A percentile compares a stretch with the other conserved stretches of the same genome.
Conservation (phyloP, 768 basidiomycete genomes). For the Rossbeevera mucosa region DNA sequence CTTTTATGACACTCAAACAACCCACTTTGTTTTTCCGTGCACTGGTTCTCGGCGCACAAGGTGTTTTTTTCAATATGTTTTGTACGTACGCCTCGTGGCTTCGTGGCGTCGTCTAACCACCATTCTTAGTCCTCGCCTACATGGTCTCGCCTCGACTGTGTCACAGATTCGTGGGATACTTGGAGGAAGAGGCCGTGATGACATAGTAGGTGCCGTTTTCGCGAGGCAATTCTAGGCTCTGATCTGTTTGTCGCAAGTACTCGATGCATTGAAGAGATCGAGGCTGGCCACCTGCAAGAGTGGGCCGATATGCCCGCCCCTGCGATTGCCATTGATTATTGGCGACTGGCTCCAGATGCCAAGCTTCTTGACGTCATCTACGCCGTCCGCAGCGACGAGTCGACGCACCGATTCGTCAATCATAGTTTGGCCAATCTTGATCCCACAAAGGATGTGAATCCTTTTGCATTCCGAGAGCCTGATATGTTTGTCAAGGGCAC, state of each 20-base stretch:
- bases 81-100: slow-evolving; percentile 43
- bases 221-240: slow-evolving; percentile 18
- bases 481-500: slow-evolving; percentile 80
- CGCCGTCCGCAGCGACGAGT: slow-evolving; percentile 90
- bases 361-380: slow-evolving; percentile 86
- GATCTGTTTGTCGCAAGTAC: slow-evolving; percentile 46
- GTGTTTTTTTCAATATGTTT: slow-evolving; percentile 86
- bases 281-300: slow-evolving; percentile 73
- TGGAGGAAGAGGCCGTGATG: slow-evolving; percentile 93
- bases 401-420: slow-evolving; percentile 92
- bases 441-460: slow-evolving; percentile 74
- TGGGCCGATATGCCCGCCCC: slow-evolving; percentile 79
- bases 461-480: slow-evolving; percentile 85
- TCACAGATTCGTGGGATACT: slow-evolving; percentile 87
- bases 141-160: slow-evolving; percentile 68
- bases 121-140: slow-evolving; percentile 63
- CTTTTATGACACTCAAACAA: slow-evolving; percentile 88
- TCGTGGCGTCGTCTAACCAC: slow-evolving; percentile 13
- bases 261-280: slow-evolving; percentile 76
- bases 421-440: slow-evolving; percentile 90
- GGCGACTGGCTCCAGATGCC: slow-evolving; percentile 70
- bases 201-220: slow-evolving; percentile 64
- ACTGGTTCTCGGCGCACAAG: slow-evolving; percentile 85
- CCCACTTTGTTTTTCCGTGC: slow-evolving; percentile 79
- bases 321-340: slow-evolving; percentile 91